Conservation (phyloP, 1,139 yeast genomes). For the Taphrina communis region DNA sequence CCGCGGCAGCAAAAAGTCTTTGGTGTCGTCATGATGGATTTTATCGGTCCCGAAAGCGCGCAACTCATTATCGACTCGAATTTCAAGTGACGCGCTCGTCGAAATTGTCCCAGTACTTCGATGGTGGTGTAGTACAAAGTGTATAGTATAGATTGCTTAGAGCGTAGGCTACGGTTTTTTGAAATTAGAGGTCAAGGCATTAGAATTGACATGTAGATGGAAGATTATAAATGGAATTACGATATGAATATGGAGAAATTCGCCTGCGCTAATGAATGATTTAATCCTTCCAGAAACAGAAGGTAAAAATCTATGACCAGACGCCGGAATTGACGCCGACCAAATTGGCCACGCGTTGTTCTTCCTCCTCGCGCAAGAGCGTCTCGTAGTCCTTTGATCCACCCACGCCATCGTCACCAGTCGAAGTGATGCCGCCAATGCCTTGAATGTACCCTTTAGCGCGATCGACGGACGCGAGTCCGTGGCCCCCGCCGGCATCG, state of each 20-base stretch:
- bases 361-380: slow-evolving; percentile 16
- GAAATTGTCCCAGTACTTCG: too few relatives aligned
- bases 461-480: slow-evolving; percentile 20
- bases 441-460: slow-evolving; percentile 33
- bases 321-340: slow-evolving; percentile 38
- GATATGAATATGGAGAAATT: too few relatives aligned
- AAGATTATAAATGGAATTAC: too few relatives aligned
- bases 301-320: slow-evolving; percentile 11
- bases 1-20: not conserved
- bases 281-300: not conserved
- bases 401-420: not conserved
- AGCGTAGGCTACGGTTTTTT: too few relatives aligned
- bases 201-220: too few relatives aligned
- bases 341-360: slow-evolving; percentile 23
- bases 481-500: slow-evolving; percentile 46
- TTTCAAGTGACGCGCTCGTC: not conserved
- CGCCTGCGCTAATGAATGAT: not conserved
- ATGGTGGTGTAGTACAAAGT: too few relatives aligned
- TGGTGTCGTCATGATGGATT: slow-evolving; percentile 28
- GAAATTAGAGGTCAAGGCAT: too few relatives aligned
- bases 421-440: slow-evolving; percentile 1
- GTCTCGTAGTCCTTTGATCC: slow-evolving; percentile 18
- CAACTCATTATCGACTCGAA: slow-evolving; percentile 20
- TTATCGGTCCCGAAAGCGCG: slow-evolving; percentile 17
- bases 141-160: too few relatives aligned